These are phyloP conservation scores for Phanerodontia chrysosporium DNA, from an alignment of 768 basidiomycete species.

Conservation along the genomic window DNA sequence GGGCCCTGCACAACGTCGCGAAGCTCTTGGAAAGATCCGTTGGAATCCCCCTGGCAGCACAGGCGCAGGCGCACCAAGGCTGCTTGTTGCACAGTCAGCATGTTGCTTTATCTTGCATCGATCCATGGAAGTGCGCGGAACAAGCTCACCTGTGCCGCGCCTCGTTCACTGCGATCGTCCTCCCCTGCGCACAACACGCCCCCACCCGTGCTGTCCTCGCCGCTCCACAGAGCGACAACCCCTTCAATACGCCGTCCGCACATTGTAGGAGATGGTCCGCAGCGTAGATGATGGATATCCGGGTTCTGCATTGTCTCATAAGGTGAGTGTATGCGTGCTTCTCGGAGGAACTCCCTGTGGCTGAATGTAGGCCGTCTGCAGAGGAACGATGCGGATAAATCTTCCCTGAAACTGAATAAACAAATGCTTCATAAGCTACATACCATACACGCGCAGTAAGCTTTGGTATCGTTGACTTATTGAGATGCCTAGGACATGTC, in stretches of 20 bases:
- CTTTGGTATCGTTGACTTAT: not conserved
- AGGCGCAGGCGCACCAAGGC: not conserved
- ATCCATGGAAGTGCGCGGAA: not conserved
- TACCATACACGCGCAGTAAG: not conserved
- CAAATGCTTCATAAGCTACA: not conserved
- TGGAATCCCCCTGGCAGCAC: not conserved
- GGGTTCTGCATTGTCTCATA: not conserved
- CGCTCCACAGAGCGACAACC: not conserved
- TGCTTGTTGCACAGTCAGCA: not conserved
- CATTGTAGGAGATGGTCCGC: not conserved
- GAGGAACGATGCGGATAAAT: not conserved
- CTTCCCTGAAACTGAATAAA: not conserved
- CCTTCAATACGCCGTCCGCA: not conserved
- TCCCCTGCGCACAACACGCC: not conserved
- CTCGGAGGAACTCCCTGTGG: not conserved
- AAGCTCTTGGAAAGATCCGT: slow-evolving; percentile 3
- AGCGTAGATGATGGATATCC: not conserved
- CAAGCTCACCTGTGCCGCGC: not conserved
- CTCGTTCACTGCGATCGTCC: not conserved
- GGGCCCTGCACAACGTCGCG: not conserved
- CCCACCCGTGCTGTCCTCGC: not conserved
- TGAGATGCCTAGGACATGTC: not conserved
- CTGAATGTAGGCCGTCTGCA: not conserved
- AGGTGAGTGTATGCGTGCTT: not conserved
- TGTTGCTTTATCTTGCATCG: slow-evolving; percentile 1